phyloP scores from a whole-genome alignment of 1,139 yeast genomes.

The Candida sp. region DNA sequence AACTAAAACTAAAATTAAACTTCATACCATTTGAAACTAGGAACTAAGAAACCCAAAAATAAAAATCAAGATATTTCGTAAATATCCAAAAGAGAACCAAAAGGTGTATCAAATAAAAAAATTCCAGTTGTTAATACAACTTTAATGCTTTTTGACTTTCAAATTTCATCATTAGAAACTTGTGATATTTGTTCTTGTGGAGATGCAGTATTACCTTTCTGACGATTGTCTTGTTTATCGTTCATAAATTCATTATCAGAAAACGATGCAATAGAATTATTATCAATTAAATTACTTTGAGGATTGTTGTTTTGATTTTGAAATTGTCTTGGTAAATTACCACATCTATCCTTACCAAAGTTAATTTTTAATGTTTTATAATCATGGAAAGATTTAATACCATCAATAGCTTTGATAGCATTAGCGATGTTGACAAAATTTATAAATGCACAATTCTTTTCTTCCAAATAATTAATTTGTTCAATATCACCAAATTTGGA shows the following conservation, averaged over 20 bases:
- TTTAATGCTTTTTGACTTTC: not conserved
- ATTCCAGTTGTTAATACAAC: not conserved
- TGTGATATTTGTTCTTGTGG: not conserved
- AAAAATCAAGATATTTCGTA: slow-evolving; percentile 1
- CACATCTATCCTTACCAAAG: slow-evolving; percentile 93
- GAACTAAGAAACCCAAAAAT: slow-evolving; percentile 3
- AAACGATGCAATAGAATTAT: slow-evolving; percentile 20
- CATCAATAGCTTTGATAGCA: slow-evolving; percentile 78
- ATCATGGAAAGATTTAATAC: slow-evolving; percentile 47
- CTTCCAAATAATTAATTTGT: slow-evolving; percentile 72
- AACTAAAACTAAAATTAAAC: not conserved
- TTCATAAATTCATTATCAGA: slow-evolving; percentile 25
- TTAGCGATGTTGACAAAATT: slow-evolving; percentile 79
- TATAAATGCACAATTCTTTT: slow-evolving; percentile 78
- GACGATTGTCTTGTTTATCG: slow-evolving; percentile 11
- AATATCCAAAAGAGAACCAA: slow-evolving; percentile 4
- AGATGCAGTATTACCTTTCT: slow-evolving; percentile 1
- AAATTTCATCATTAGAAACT: slow-evolving; percentile 1
- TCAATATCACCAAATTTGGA: slow-evolving; percentile 79
- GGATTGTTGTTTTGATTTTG: slow-evolving; percentile 24
- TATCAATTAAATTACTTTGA: slow-evolving; percentile 15
- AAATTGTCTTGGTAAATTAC: slow-evolving; percentile 66
- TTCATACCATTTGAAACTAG: slow-evolving; percentile 3
- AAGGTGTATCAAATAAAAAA: slow-evolving; percentile 3
- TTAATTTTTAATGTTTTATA: slow-evolving; percentile 66